These are phyloP conservation scores for Syzygium grande DNA, from an alignment of 345 rosid species.

Conservation along the genomic window DNA sequence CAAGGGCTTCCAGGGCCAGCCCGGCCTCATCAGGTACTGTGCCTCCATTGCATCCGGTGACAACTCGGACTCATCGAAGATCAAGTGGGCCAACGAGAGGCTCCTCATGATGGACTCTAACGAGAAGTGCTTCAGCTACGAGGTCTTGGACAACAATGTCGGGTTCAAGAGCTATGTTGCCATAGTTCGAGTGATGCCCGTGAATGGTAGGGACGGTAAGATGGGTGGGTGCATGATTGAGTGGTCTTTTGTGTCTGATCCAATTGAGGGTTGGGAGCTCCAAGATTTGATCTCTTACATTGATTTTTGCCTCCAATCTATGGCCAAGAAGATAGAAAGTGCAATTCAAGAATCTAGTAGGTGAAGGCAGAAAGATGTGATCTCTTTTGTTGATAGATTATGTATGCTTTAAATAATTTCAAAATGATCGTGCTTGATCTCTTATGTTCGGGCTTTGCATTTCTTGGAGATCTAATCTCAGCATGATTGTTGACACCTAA, in stretches of 20 bases:
- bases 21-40: constrained; percentile 52
- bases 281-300: constrained; percentile 31
- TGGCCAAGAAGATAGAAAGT: constrained; percentile 39
- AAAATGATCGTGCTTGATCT: neutral
- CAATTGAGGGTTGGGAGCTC: constrained; percentile 37
- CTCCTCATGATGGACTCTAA: constrained; percentile 33
- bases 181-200: constrained; percentile 24
- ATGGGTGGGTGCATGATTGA: constrained; percentile 32
- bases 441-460: neutral
- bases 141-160: constrained; percentile 41
- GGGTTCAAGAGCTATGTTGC: constrained; percentile 44
- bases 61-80: neutral
- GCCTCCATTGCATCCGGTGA: constrained; percentile 1
- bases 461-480: neutral
- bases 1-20: constrained; percentile 38
- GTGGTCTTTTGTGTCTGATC: constrained; percentile 65
- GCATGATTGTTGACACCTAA: too few relatives aligned
- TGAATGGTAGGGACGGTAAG: constrained; percentile 1
- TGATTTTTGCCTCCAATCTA: constrained; percentile 22
- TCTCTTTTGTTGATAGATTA: neutral
- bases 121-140: constrained; percentile 45
- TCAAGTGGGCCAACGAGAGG: constrained; percentile 48
- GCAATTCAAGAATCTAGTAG: neutral
- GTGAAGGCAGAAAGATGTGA: neutral
- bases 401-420: neutral